These are phyloP conservation scores for Serendipita sp. DNA, from an alignment of 768 basidiomycete species.

Conservation along the genomic window DNA sequence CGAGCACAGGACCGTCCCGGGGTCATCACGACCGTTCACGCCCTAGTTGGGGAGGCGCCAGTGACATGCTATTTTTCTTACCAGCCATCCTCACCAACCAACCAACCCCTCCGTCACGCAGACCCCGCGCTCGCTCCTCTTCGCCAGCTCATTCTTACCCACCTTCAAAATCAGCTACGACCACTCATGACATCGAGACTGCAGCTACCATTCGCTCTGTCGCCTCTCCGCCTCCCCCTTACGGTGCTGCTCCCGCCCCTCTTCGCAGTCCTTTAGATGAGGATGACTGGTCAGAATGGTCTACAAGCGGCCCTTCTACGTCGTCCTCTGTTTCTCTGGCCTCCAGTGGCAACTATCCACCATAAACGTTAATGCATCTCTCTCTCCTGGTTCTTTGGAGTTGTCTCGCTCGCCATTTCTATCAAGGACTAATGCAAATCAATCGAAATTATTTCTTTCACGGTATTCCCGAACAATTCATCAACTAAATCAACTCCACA, in stretches of 20 bases:
- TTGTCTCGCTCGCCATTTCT: too few relatives aligned
- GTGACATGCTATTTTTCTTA: slow-evolving; percentile 63
- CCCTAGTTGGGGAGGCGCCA: slow-evolving; percentile 26
- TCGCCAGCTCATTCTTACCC: slow-evolving; percentile 16
- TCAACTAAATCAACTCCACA: too few relatives aligned
- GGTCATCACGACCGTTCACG: slow-evolving; percentile 26
- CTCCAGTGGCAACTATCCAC: too few relatives aligned
- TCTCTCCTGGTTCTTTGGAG: too few relatives aligned
- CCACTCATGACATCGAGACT: not conserved
- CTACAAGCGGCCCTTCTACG: not conserved
- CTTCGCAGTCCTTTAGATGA: not conserved
- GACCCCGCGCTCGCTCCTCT: slow-evolving; percentile 26
- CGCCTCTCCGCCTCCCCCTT: not conserved
- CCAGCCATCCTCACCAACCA: slow-evolving; percentile 52
- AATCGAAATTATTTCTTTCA: too few relatives aligned
- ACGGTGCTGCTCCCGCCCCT: not conserved
- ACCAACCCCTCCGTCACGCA: slow-evolving; percentile 18
- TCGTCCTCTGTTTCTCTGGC: not conserved
- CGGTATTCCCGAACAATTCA: too few relatives aligned
- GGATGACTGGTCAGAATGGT: slow-evolving; percentile 3
- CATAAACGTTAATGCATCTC: too few relatives aligned
- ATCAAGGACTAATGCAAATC: too few relatives aligned
- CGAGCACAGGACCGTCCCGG: slow-evolving; percentile 27
- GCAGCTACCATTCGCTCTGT: not conserved
- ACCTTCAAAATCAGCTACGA: slow-evolving; percentile 16